Base-by-base conservation (phyloP, 2,329 filamentous ascomycete genomes). In the Claviceps sp. region DNA sequence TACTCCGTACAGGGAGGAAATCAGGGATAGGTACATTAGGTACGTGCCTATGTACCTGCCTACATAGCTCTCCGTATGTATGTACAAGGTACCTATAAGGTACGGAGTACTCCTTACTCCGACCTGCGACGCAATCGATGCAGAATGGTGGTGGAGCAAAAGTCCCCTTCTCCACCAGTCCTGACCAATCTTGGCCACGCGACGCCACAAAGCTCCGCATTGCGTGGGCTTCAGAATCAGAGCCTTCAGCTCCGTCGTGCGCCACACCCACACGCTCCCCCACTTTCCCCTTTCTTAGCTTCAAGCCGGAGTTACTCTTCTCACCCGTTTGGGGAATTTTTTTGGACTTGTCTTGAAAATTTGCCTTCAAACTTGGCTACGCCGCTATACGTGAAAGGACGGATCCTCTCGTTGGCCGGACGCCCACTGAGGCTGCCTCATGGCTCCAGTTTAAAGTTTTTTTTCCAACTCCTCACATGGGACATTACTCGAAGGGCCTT, bases 371-470 rank as follows among this genome's bases (percentile, higher is more conserved):
- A 41, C 38, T n/a, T 41, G 7, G n/a, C 38, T n/a, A 42, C 18
- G n/a, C n/a, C n/a, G n/a, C n/a, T n/a, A n/a, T n/a, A n/a, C n/a
- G n/a, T 24, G 5, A 11, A 30, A 11, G 9, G 30, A 30, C 20
- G 16, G 42, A 26, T 40, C 38, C 24, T 52, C 22, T 52, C 30
- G 47, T 48, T 52, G 51, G 47, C 51, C 24, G 18, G 51, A 11
- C 40, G 51, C 47, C 47, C 42, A 38, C 14, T 30, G 47, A 52
- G 30, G 30, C 46, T 40, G 34, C 41, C 20, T 24, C 41, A 5
- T 30, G 37, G 40, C 47, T 47, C 47, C 47, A 46, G n/a, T 52
- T 48, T 49, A 48, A 30, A 30, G 18, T 51, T 26, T 43, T 42
- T 49, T 24, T 49, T 42, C 26, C 22, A 24, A 24, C 13, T 22